These are phyloP conservation scores for Cyclotella atomus DNA, from an alignment of 108 stramenopile species.

Conservation along the genomic window DNA sequence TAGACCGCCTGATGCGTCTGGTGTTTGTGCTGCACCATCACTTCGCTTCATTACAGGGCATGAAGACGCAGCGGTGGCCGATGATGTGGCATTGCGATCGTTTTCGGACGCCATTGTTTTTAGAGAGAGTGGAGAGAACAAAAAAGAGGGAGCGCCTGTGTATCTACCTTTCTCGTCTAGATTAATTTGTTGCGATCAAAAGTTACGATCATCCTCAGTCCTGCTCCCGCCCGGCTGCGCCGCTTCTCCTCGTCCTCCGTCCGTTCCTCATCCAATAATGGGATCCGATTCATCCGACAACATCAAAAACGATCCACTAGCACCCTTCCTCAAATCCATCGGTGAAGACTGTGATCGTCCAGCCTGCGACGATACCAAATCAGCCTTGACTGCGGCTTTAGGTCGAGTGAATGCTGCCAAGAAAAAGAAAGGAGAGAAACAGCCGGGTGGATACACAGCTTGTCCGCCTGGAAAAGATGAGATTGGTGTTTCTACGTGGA, in stretches of 20 bases:
- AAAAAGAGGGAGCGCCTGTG: not conserved
- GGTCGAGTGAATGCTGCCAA: slow-evolving; percentile 31
- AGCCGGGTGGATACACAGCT: slow-evolving; percentile 24
- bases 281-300: slow-evolving; percentile 22
- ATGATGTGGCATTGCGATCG: not conserved
- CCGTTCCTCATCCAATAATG: too few relatives aligned
- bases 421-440: not conserved
- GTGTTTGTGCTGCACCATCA: slow-evolving; percentile 1
- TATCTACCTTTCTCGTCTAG: too few relatives aligned
- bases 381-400: slow-evolving; percentile 59
- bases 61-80: slow-evolving; percentile 16
- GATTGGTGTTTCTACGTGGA: slow-evolving; percentile 80
- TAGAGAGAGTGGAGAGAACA: not conserved
- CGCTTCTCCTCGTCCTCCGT: too few relatives aligned
- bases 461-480: slow-evolving; percentile 79
- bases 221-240: too few relatives aligned
- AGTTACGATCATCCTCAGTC: too few relatives aligned
- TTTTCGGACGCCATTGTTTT: slow-evolving; percentile 3
- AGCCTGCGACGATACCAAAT: slow-evolving; percentile 80
- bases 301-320: slow-evolving; percentile 8
- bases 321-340: slow-evolving; percentile 39
- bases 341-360: slow-evolving; percentile 85
- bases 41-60: slow-evolving; percentile 38
- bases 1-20: slow-evolving; percentile 20
- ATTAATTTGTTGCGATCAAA: too few relatives aligned